phyloP scores from a whole-genome alignment of 768 basidiomycete genomes.

The Rhodotorula graminis region DNA sequence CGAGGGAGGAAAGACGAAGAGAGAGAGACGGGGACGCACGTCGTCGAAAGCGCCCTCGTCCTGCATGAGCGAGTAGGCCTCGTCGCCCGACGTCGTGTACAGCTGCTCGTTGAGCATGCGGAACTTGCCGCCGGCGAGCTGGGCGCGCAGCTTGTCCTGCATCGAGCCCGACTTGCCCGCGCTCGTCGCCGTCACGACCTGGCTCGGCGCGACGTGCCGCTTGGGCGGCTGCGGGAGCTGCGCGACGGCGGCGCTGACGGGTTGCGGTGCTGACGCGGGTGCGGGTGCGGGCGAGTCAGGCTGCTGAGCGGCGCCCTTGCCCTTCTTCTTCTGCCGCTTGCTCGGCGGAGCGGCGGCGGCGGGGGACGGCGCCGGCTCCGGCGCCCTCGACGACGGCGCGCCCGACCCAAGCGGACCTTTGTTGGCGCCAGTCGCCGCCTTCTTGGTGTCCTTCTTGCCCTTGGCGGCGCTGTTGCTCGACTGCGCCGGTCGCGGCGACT shows the following conservation, averaged over 20 bases:
- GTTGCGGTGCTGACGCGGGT: not conserved
- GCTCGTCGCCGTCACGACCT: not conserved
- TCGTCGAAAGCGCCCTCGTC: conserved; percentile 75
- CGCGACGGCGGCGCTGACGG: not conserved
- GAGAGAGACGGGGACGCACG: conserved; percentile 51
- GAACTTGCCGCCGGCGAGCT: conserved; percentile 43
- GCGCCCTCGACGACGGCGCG: not conserved
- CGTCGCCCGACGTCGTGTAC: conserved; percentile 75
- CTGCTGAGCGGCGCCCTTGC: conserved; percentile 8
- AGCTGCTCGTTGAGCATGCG: conserved; percentile 88
- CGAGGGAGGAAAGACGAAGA: not conserved
- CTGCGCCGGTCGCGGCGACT: not conserved
- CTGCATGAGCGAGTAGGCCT: conserved; percentile 75
- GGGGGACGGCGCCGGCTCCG: not conserved
- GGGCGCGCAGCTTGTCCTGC: conserved; percentile 68
- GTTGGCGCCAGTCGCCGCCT: not conserved
- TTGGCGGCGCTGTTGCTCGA: conserved; percentile 13
- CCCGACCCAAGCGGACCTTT: not conserved
- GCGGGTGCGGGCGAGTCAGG: not conserved
- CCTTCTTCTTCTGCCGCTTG: conserved; percentile 6
- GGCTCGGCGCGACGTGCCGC: not conserved
- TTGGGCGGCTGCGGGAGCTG: not conserved
- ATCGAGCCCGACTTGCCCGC: conserved; percentile 55
- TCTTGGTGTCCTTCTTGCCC: conserved; percentile 11
- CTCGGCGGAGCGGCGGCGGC: not conserved